These are phyloP conservation scores for Penicillium concentricum DNA, from an alignment of 2,329 filamentous ascomycete genomes.

Conservation along the genomic window DNA sequence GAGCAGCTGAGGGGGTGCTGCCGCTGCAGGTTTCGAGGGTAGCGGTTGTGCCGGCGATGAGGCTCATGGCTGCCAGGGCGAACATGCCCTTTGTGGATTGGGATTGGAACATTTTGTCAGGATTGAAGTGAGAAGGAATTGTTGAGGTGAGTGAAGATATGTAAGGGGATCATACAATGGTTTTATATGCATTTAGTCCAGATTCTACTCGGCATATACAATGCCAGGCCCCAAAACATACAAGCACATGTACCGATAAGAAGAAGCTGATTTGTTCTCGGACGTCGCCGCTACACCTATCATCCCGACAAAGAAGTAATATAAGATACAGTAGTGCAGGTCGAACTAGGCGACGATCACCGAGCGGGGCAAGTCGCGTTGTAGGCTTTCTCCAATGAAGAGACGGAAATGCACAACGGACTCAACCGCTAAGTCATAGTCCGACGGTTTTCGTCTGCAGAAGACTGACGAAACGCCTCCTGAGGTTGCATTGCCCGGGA, in stretches of 20 bases:
- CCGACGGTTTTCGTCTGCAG: conserved; percentile 10
- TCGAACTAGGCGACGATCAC: conserved; percentile 8
- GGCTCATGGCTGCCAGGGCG: conserved; percentile 23
- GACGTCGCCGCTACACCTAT: conserved; percentile 13
- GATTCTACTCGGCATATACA: not conserved
- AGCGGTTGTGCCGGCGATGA: conserved; percentile 23
- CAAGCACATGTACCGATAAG: conserved; percentile 31
- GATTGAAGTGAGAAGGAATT: not conserved
- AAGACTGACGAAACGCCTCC: not conserved
- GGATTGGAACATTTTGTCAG: conserved; percentile 1
- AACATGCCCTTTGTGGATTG: conserved; percentile 21
- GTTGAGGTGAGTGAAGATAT: not conserved
- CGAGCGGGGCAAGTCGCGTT: conserved; percentile 1
- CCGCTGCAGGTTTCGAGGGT: conserved; percentile 29
- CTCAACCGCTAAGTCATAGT: not conserved
- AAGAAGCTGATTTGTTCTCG: conserved; percentile 29
- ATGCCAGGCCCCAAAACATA: conserved; percentile 6
- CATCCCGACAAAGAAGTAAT: not conserved
- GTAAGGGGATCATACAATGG: not conserved
- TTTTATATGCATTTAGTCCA: not conserved
- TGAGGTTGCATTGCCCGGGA: conserved; percentile 20
- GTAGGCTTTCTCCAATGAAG: not conserved
- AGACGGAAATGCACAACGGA: not conserved
- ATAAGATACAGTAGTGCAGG: not conserved
- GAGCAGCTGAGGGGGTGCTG: conserved; percentile 54